Evolutionary conservation across 352 stramenopile species (phyloP).

Genomic region (Globisporangium echinulatum): DNA sequence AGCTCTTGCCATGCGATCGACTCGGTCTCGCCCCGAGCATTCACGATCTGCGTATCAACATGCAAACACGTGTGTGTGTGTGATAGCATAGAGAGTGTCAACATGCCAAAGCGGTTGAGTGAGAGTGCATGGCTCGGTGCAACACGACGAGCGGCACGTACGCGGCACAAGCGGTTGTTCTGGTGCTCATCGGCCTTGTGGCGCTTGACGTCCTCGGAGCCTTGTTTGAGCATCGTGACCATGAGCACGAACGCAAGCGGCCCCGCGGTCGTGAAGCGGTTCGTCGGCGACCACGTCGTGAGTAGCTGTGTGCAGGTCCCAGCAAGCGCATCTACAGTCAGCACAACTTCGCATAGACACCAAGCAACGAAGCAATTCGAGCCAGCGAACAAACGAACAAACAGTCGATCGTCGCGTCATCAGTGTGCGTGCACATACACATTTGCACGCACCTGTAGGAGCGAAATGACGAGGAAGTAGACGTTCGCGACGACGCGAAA

Average conservation of each 20-base stretch:
- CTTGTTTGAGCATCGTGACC: constrained; percentile 78
- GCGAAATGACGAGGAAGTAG: constrained; percentile 93
- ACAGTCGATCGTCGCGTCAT: too few relatives aligned
- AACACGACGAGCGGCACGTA: constrained; percentile 15
- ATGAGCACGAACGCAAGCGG: constrained; percentile 69
- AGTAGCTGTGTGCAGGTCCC: constrained; percentile 6
- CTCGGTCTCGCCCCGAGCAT: constrained; percentile 20
- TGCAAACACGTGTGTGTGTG: not conserved
- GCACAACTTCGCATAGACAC: not conserved
- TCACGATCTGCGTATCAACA: not conserved
- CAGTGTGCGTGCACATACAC: too few relatives aligned
- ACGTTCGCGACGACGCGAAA: constrained; percentile 93
- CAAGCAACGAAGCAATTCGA: not conserved
- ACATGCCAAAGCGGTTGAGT: not conserved
- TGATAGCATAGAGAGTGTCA: not conserved
- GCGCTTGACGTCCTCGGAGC: constrained; percentile 70
- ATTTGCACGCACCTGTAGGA: constrained; percentile 64
- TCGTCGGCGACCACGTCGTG: constrained; percentile 59
- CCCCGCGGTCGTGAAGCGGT: constrained; percentile 68
- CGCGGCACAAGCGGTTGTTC: constrained; percentile 50
- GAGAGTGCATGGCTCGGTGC: not conserved
- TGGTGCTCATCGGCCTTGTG: constrained; percentile 59
- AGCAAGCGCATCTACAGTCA: not conserved
- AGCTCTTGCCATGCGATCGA: constrained; percentile 67
- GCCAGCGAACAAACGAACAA: too few relatives aligned